Conservation (phyloP, 1,284 basidiomycete genomes). For the Prillingera fragicola region DNA sequence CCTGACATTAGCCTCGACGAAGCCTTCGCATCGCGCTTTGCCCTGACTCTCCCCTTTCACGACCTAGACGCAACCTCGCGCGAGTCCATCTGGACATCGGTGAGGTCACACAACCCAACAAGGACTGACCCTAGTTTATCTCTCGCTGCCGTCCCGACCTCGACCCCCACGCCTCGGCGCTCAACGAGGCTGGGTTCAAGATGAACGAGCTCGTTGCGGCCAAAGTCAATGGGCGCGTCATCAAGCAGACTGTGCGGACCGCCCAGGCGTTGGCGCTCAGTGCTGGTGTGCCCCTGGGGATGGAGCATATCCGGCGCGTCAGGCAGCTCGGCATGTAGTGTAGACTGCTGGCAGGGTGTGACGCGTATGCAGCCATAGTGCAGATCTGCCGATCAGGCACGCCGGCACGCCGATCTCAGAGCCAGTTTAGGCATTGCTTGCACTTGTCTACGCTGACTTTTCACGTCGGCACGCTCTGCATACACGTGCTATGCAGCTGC, state of each 20-base stretch:
- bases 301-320: not conserved
- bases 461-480: no score
- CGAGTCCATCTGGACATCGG: conserved; percentile 10
- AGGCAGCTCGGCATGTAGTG: not conserved
- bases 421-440: no score
- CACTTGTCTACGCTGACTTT: no score
- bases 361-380: no score
- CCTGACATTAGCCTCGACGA: conserved; percentile 22
- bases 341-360: no score
- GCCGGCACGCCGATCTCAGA: no score
- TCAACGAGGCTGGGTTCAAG: conserved; percentile 1
- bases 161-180: not conserved
- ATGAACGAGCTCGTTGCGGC: conserved; percentile 4
- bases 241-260: conserved; percentile 20
- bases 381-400: no score
- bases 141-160: not conserved
- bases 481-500: no score
- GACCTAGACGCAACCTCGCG: conserved; percentile 12
- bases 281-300: not conserved
- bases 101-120: not conserved
- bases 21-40: conserved; percentile 20
- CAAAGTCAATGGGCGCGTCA: conserved; percentile 17
- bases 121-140: conserved; percentile 1
- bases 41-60: conserved; percentile 17
- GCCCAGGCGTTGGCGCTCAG: conserved; percentile 16